Evolutionary conservation across 768 basidiomycete species (phyloP).

Genomic region (Suillus subalutaceus): DNA sequence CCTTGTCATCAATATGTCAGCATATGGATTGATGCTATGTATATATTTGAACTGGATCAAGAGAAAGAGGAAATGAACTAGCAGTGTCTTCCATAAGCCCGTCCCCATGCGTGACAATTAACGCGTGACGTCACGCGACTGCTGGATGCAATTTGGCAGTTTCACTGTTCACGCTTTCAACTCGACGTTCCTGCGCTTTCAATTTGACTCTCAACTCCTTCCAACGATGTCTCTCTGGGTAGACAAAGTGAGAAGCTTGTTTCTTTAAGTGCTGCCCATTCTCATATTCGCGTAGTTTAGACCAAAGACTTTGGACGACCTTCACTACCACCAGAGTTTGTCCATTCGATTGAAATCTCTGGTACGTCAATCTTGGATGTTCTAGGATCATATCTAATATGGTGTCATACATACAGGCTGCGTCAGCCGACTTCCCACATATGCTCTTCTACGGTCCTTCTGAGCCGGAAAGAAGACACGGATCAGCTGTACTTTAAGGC

Average conservation of each 20-base stretch:
- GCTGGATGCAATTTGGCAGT: constrained; percentile 12
- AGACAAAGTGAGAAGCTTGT: constrained; percentile 40
- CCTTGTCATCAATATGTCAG: neutral
- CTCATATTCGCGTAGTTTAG: constrained; percentile 62
- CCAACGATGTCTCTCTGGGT: constrained; percentile 68
- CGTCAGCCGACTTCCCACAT: constrained; percentile 94
- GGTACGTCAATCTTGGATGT: constrained; percentile 41
- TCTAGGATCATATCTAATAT: neutral
- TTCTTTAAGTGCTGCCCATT: neutral
- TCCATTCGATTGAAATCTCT: constrained; percentile 80
- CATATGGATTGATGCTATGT: neutral
- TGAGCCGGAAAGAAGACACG: constrained; percentile 97
- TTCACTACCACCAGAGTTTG: constrained; percentile 86
- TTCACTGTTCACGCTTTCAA: neutral
- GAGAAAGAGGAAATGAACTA: too few species aligned
- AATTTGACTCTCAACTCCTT: neutral
- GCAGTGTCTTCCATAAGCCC: too few species aligned
- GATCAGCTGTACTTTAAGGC: constrained; percentile 84
- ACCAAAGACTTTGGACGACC: constrained; percentile 78
- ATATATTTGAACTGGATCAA: too few species aligned
- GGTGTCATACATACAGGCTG: constrained; percentile 51
- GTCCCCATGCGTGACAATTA: constrained; percentile 13
- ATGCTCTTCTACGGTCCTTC: constrained; percentile 97
- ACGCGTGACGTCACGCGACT: constrained; percentile 37
- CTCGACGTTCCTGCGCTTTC: neutral